Base-by-base conservation (phyloP, 2,329 filamentous ascomycete species). In the Venturiaceae sp. region DNA sequence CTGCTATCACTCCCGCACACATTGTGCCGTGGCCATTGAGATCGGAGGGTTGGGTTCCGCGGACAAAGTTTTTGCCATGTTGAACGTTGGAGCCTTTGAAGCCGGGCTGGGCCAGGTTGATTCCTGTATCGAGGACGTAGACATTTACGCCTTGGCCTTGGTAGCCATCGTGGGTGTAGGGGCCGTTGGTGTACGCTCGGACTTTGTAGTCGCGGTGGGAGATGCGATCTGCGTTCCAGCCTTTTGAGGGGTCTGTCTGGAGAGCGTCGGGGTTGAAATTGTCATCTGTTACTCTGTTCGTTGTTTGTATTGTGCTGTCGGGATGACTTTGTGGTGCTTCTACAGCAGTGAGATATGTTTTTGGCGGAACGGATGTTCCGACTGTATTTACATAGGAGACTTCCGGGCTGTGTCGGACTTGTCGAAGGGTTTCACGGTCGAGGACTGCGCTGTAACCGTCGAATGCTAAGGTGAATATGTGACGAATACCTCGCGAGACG, bases 81-180 rank as follows among this genome's bases (percentile, higher is more conserved):
- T 5, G 4, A 21, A 59, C 53, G 3, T 19, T 21, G 13, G 53
- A 58, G 28, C 58, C 58, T 50, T 21, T 36, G 36, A 59, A 59
- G 39, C 58, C 58, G 19, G 58, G 58, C 23, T 59, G 52, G 30
- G 39, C 23, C 23, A 59, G 28, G 30, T 58, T 58, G n/a, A 59
- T 41, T 30, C 58, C 58, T 19, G 53, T 50, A 34, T 59, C 58
- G 34, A 59, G 58, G 41, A 59, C 58, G 37, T 58, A 59, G 28
- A 59, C 53, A 8, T 32, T 58, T 3, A 50, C 58, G 30, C 58
- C 53, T 36, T 59, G 52, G 34, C 58, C 58, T 19, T 60, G 53
- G 53, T 59, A 58, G 39, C 53, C 37, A 26, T 59, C 41, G 32
- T 50, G 58, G 3, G 50, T n/a, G n/a, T 53, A 59, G 5, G 58